phyloP scores from a whole-genome alignment of 1,139 yeast genomes.

The Eremothecium cymbalariae region DNA sequence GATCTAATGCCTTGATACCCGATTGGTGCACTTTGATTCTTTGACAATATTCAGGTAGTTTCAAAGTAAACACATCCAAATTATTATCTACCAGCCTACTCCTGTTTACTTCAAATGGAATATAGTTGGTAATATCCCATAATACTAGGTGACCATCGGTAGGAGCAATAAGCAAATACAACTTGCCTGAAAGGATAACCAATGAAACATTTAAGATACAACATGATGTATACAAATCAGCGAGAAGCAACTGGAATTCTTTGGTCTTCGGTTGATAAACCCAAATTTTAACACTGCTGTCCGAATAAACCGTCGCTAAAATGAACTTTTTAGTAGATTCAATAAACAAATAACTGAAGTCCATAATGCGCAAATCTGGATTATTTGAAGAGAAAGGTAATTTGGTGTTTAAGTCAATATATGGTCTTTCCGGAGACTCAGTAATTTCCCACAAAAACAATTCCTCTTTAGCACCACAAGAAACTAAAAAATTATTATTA shows the following conservation, averaged over 20 bases:
- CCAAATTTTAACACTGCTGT: constrained; percentile 69
- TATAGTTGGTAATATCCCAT: constrained; percentile 43
- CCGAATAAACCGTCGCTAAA: constrained; percentile 70
- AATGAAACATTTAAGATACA: constrained; percentile 63
- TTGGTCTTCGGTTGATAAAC: constrained; percentile 36
- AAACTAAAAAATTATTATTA: constrained; percentile 43
- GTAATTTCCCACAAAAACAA: constrained; percentile 65
- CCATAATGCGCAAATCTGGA: constrained; percentile 88
- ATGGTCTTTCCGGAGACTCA: constrained; percentile 35
- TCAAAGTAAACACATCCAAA: constrained; percentile 2
- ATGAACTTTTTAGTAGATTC: constrained; percentile 34
- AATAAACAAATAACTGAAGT: constrained; percentile 46
- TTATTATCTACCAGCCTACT: constrained; percentile 8
- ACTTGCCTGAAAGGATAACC: constrained; percentile 29
- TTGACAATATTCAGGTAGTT: constrained; percentile 25
- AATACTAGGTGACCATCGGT: constrained; percentile 74
- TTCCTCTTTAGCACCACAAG: constrained; percentile 89
- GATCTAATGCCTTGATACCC: constrained; percentile 54
- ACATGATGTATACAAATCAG: constrained; percentile 58
- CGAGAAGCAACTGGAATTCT: constrained; percentile 39
- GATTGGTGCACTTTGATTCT: constrained; percentile 69
- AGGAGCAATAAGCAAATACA: constrained; percentile 49
- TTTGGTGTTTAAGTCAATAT: constrained; percentile 40
- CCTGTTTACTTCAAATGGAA: constrained; percentile 18
- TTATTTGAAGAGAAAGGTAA: constrained; percentile 42